Evolutionary conservation across 164 flowering plant species (phyloP), one percentile per base, ranked within the genome.

Genomic region (Annona squamosa): DNA sequence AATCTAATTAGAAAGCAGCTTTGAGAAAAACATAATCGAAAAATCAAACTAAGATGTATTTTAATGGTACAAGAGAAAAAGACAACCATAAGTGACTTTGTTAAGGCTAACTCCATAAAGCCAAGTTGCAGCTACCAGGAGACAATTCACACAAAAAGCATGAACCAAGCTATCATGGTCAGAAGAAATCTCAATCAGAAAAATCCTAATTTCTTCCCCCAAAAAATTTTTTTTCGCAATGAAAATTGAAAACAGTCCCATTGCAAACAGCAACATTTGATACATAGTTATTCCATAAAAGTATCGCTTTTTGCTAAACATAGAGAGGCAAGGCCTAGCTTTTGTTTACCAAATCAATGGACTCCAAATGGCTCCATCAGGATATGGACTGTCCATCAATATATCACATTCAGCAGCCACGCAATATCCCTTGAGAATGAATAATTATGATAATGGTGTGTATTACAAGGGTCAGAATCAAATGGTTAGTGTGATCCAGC

Each of bases 191-290:
- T 66, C 68, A 42, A 16, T 42, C 10, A 19, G 43, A 66, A 44
- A 66, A 66, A 66, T 42, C 68, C 68, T 46, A 66, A 66, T 66
- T 66, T 42, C 10, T 66, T 66, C 12, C 68, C 16, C 68, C 68
- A 43, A 17, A 44, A 66, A 17, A 3, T 19, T 66, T n/a, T n/a
- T n/a, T n/a, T n/a, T 13, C n/a, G 10, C n/a, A 17, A 37, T 10
- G 68, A 17, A 37, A 66, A 42, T 47, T 10, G 68, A 17, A 37
- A 66, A 42, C 68, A 66, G 16, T 66, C 68, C 42, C 3, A 3
- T 41, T 66, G 43, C 59, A 52, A 52, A 16, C 13, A 16, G 9
- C 13, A 52, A 9, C 13, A 52, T 7, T 9, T 16, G 59, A 52
- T 52, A 3, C 59, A 52, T 16, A 52, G 7, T 52, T 16, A 52